Evolutionary conservation across 2,329 filamentous ascomycete genomes (phyloP).

Genomic region (Botrytis sinoallii): DNA sequence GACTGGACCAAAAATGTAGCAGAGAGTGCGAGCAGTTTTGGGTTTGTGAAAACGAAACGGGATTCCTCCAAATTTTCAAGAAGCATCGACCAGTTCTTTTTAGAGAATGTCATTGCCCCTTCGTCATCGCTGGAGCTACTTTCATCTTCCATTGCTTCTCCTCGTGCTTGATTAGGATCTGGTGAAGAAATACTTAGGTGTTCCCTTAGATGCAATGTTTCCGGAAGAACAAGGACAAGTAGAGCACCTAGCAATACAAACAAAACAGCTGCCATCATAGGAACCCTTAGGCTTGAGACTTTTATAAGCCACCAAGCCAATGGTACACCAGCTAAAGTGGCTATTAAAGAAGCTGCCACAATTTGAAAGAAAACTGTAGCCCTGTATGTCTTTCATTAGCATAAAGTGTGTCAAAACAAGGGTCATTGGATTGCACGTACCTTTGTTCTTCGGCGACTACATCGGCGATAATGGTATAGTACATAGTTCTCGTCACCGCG

Average conservation of each 20-base stretch:
- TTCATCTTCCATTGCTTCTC: background rate
- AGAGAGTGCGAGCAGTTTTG: conserved; percentile 18
- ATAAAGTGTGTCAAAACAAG: background rate
- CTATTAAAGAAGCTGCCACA: conserved; percentile 31
- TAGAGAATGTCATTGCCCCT: background rate
- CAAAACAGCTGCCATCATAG: conserved; percentile 21
- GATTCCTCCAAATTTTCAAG: conserved; percentile 19
- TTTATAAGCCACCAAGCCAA: conserved; percentile 39
- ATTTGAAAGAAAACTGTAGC: conserved; percentile 37
- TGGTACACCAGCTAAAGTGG: conserved; percentile 38
- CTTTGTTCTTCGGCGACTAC: conserved; percentile 38
- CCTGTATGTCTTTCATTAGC: conserved; percentile 27
- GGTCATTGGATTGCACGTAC: background rate
- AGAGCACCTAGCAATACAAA: conserved; percentile 13
- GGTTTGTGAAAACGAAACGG: conserved; percentile 29
- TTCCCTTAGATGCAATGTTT: conserved; percentile 23
- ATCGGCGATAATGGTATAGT: conserved; percentile 40
- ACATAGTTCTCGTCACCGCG: conserved; percentile 33
- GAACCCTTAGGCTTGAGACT: conserved; percentile 18
- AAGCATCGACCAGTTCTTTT: conserved; percentile 5
- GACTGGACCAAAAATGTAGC: conserved; percentile 19
- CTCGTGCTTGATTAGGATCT: background rate
- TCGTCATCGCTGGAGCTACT: background rate
- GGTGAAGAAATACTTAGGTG: background rate
- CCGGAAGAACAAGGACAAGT: conserved; percentile 28